Base-by-base conservation (phyloP, 495 filamentous ascomycete species). In the Daldinia loculata region DNA sequence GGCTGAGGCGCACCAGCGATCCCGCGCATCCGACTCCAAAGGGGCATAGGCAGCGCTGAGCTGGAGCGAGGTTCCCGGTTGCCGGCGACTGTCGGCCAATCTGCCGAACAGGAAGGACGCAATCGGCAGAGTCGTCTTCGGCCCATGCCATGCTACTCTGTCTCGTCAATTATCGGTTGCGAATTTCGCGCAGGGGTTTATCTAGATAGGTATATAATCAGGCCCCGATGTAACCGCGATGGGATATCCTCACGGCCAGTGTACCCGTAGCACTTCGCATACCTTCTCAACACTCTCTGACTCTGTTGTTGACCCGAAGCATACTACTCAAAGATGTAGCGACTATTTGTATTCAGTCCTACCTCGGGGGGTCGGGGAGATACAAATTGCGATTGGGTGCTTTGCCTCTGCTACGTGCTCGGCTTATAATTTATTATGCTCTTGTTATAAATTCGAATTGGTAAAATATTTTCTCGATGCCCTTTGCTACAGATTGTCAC, bases 21-120 rank as follows among this genome's bases (percentile, higher is more conserved):
- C 58, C 58, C 65, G 57, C 41, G 19, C 39, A 56, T 50, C 65
- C 65, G 50, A 61, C 26, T 48, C 6, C 30, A 29, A 26, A 29
- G 15, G 12, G 29, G 14, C 9, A n/a, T 17, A 6, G 29, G 24
- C 6, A 48, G 64, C 26, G 36, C 30, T 56, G 58, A 51, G 58
- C 39, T 48, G 27, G 38, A 30, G 39, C 26, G 34, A 67, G 22
- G 9, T 58, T 58, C 60, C 66, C 39, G 66, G 66, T 69, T 59
- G 41, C 66, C 66, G 58, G 66, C 66, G 50, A 60, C 66, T 56
- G 57, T 41, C 51, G 17, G 24, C 11, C 39, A 38, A 68, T 68
- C 58, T 68, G 66, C 66, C 66, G 66, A 69, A 63, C 60, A 57
- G 66, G 60, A 69, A 69, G 60, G 66, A 63, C n/a, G 66, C 43